Evolutionary conservation across 495 filamentous ascomycete species (phyloP).

Genomic region (Trichocladium uniseriatum): DNA sequence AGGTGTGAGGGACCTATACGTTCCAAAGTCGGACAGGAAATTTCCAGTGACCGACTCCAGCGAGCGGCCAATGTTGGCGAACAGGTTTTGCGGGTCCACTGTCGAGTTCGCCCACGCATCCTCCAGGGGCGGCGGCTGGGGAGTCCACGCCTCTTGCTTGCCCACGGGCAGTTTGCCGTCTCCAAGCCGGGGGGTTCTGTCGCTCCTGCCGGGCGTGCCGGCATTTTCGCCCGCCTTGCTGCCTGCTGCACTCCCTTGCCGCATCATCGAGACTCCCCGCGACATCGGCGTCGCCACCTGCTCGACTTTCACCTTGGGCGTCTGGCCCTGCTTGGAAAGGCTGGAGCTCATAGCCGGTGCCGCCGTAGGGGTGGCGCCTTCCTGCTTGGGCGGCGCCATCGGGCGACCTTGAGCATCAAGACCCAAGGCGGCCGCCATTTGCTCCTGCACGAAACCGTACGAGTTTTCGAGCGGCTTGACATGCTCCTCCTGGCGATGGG

Average conservation of each 20-base stretch:
- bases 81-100: slow-evolving; percentile 39
- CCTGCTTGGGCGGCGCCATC: slow-evolving; percentile 17
- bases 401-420: slow-evolving; percentile 40
- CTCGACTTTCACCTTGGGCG: slow-evolving; percentile 30
- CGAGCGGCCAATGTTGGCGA: slow-evolving; percentile 21
- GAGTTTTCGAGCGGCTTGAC: slow-evolving; percentile 44
- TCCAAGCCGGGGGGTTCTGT: slow-evolving; percentile 10
- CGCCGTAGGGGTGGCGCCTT: slow-evolving; percentile 10
- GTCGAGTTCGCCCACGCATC: slow-evolving; percentile 32
- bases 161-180: not conserved
- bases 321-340: slow-evolving; percentile 38
- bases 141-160: slow-evolving; percentile 9
- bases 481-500: slow-evolving; percentile 48
- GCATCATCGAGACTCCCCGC: slow-evolving; percentile 37
- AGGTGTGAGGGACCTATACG: slow-evolving; percentile 40
- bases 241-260: slow-evolving; percentile 32
- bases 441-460: slow-evolving; percentile 39
- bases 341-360: slow-evolving; percentile 27
- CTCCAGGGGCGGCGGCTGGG: slow-evolving; percentile 14
- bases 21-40: slow-evolving; percentile 37
- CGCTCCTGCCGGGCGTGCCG: slow-evolving; percentile 22
- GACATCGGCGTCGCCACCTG: slow-evolving; percentile 36
- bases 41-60: slow-evolving; percentile 25
- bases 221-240: slow-evolving; percentile 21
- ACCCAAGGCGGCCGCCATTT: slow-evolving; percentile 33